Evolutionary conservation across 1,284 basidiomycete species (phyloP).

Genomic region (Acaromyces ingoldii): DNA sequence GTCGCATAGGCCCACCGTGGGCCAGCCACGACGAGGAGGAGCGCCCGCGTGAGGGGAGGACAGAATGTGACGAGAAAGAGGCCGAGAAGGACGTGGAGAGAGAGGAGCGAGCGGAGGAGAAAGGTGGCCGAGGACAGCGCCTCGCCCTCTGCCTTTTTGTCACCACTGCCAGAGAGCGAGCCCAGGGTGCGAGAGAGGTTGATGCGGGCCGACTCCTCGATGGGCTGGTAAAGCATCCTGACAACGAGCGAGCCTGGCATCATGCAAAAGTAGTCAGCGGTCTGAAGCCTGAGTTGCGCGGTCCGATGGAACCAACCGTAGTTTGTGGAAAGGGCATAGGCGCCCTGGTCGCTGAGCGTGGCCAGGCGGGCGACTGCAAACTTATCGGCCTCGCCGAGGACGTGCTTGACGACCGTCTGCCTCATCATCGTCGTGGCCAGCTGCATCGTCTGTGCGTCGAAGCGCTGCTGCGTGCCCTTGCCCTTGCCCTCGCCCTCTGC

Average conservation of each 20-base stretch:
- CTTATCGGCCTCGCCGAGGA: slow-evolving; percentile 92
- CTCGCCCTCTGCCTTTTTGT: background rate
- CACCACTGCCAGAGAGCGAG: background rate
- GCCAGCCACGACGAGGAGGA: slow-evolving; percentile 40
- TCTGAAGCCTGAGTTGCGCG: background rate
- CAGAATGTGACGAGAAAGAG: slow-evolving; percentile 28
- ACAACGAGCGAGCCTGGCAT: slow-evolving; percentile 31
- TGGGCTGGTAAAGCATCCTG: slow-evolving; percentile 45
- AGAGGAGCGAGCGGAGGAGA: slow-evolving; percentile 28
- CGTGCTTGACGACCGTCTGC: slow-evolving; percentile 85
- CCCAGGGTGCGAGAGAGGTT: slow-evolving; percentile 18
- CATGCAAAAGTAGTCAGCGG: background rate
- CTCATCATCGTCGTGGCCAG: slow-evolving; percentile 73
- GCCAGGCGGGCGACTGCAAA: slow-evolving; percentile 54
- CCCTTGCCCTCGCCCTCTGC: too few species aligned
- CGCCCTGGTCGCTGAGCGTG: slow-evolving; percentile 43
- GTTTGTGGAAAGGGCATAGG: slow-evolving; percentile 48
- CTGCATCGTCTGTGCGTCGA: slow-evolving; percentile 15
- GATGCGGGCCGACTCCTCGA: slow-evolving; percentile 43
- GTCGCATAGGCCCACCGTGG: slow-evolving; percentile 31
- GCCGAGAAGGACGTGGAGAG: slow-evolving; percentile 28
- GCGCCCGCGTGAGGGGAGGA: slow-evolving; percentile 25
- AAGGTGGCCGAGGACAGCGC: background rate
- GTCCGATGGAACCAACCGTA: slow-evolving; percentile 21
- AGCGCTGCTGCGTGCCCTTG: background rate